Evolutionary conservation across 108 stramenopile genomes (phyloP).

Genomic region (Cylindrotheca closterium): DNA sequence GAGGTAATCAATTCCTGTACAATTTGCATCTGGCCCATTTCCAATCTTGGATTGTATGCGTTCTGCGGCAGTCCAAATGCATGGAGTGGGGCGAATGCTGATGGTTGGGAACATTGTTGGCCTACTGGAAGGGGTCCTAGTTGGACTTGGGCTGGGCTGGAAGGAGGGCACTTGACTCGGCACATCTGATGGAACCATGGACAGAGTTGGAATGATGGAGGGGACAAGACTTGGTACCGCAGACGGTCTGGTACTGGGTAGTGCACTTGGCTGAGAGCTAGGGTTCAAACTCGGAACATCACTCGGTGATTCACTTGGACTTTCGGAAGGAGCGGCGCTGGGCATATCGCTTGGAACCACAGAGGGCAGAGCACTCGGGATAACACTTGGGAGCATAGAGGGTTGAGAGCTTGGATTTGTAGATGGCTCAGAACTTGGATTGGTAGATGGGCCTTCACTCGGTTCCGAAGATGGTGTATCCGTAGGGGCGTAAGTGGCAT

Average conservation of each 20-base stretch:
- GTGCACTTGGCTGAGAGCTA: background rate
- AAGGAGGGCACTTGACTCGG: background rate
- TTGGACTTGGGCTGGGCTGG: background rate
- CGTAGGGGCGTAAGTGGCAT: background rate
- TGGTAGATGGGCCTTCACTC: background rate
- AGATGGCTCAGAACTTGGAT: background rate
- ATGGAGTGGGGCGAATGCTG: background rate
- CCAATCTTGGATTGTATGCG: background rate
- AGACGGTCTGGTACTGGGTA: background rate
- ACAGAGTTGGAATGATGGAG: background rate
- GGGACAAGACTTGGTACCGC: background rate
- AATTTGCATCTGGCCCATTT: constrained; percentile 4
- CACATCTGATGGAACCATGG: background rate
- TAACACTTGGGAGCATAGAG: background rate
- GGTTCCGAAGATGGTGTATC: background rate
- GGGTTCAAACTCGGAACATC: background rate
- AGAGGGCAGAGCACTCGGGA: background rate
- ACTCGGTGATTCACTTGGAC: background rate
- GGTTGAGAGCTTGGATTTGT: background rate
- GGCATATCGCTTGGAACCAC: background rate
- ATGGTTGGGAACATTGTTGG: background rate
- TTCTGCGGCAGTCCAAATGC: background rate
- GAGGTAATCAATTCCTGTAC: background rate
- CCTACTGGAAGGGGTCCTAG: background rate
- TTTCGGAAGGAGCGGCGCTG: background rate